Evolutionary conservation across 495 filamentous ascomycete genomes (phyloP).

Genomic region (Margaritispora aquatica): DNA sequence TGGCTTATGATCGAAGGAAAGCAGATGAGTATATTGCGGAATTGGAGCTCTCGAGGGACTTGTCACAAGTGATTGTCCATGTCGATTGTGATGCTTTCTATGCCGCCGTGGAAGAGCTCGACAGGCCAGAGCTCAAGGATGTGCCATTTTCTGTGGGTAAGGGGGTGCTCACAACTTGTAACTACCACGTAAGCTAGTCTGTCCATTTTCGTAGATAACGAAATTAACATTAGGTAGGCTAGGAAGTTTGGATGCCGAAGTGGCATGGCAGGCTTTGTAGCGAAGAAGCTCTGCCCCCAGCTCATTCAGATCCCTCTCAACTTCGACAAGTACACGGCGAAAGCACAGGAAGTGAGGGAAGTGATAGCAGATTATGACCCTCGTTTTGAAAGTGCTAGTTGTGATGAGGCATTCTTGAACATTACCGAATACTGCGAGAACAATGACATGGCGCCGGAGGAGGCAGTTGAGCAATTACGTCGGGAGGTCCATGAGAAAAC

Average conservation of each 20-base stretch:
- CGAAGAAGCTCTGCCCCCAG: slow-evolving; percentile 86
- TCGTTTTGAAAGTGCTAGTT: slow-evolving; percentile 85
- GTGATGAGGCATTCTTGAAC: slow-evolving; percentile 95
- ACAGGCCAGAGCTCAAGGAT: slow-evolving; percentile 80
- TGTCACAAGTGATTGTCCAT: slow-evolving; percentile 81
- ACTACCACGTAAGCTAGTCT: slow-evolving; percentile 80
- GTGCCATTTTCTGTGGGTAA: slow-evolving; percentile 91
- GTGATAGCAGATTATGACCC: slow-evolving; percentile 83
- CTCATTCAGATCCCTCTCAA: slow-evolving; percentile 78
- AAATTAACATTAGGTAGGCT: slow-evolving; percentile 90
- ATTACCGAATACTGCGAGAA: slow-evolving; percentile 80
- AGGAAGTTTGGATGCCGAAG: slow-evolving; percentile 85
- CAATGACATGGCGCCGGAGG: slow-evolving; percentile 61
- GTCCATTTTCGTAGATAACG: slow-evolving; percentile 89
- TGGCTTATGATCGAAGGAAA: slow-evolving; percentile 61
- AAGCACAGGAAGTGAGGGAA: slow-evolving; percentile 81
- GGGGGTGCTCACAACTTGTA: slow-evolving; percentile 91
- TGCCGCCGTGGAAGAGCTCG: slow-evolving; percentile 88
- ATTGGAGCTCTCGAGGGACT: slow-evolving; percentile 70
- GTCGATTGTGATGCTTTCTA: slow-evolving; percentile 99
- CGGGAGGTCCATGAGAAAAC: slow-evolving; percentile 69
- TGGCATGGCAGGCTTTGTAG: slow-evolving; percentile 69
- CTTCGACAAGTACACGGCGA: slow-evolving; percentile 86
- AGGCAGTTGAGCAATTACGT: slow-evolving; percentile 70
- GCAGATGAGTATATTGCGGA: slow-evolving; percentile 80